Evolutionary conservation across 257 asterid species (phyloP).

Genomic region (Petunia axillaris): DNA sequence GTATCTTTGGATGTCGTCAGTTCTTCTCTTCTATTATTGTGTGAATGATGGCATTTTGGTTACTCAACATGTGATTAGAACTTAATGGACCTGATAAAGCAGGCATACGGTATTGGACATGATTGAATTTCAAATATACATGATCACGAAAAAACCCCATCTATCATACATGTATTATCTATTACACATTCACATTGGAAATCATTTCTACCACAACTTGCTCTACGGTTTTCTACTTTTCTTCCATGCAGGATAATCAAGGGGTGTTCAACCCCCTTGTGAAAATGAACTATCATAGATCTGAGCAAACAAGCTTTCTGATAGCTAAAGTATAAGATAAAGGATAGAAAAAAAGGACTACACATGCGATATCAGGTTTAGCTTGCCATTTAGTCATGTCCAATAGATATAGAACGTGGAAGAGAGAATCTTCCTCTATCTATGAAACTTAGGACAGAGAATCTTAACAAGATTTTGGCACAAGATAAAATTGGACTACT

Average conservation of each 20-base stretch:
- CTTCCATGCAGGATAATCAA: conserved; percentile 10
- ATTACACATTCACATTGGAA: conserved; percentile 6
- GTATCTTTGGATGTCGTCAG: neutral
- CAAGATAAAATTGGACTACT: conserved; percentile 19
- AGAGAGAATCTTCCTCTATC: neutral
- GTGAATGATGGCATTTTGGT: neutral
- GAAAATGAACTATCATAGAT: conserved; percentile 7
- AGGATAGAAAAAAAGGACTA: neutral
- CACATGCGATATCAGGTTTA: conserved; percentile 11
- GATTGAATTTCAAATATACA: conserved; percentile 12
- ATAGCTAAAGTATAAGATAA: neutral
- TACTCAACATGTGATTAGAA: neutral
- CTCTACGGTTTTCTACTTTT: conserved; percentile 9
- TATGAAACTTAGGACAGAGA: neutral
- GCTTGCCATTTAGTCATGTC: conserved; percentile 7
- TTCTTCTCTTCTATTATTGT: neutral
- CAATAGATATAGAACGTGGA: neutral
- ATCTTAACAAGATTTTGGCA: neutral
- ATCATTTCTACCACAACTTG: conserved; percentile 19
- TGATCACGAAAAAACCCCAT: conserved; percentile 5
- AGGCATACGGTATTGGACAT: neutral
- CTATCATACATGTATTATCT: conserved; percentile 1
- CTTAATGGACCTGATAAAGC: neutral
- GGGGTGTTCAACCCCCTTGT: neutral
- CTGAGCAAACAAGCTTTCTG: neutral